Conservation (phyloP, 371 early-diverging fungal genomes). For the Dinochytrium kinnereticum region DNA sequence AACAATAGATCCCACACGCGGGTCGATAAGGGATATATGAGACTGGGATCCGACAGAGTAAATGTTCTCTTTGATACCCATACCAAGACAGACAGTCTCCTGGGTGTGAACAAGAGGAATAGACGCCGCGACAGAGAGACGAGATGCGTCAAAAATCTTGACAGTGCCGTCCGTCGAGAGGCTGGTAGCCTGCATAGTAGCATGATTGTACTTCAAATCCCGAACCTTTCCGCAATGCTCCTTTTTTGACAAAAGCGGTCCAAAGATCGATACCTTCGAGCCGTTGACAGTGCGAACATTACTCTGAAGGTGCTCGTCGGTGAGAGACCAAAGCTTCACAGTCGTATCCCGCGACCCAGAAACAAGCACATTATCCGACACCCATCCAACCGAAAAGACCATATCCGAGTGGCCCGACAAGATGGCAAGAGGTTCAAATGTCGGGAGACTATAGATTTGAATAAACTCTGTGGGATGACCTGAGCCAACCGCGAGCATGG, state of each 20-base stretch:
- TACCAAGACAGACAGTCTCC: conserved; percentile 26
- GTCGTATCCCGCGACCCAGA: conserved; percentile 69
- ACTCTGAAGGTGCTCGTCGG: not conserved
- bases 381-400: conserved; percentile 67
- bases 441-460: conserved; percentile 49
- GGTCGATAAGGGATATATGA: conserved; percentile 66
- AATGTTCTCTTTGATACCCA: conserved; percentile 46
- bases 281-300: not conserved
- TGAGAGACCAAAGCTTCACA: conserved; percentile 57
- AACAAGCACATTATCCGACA: conserved; percentile 58
- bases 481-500: conserved; percentile 66
- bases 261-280: not conserved
- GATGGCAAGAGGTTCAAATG: conserved; percentile 38
- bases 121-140: not conserved
- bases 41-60: conserved; percentile 67
- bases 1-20: conserved; percentile 50
- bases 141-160: conserved; percentile 49
- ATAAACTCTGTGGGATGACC: conserved; percentile 63
- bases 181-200: conserved; percentile 27
- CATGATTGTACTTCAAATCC: conserved; percentile 37
- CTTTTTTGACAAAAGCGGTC: conserved; percentile 6
- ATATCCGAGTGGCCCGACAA: conserved; percentile 65
- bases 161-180: conserved; percentile 46
- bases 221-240: conserved; percentile 50
- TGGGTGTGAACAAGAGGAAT: conserved; percentile 49